These are phyloP conservation scores for Macrolepiota fuliginosa DNA, from an alignment of 768 basidiomycete genomes.

Conservation along the genomic window DNA sequence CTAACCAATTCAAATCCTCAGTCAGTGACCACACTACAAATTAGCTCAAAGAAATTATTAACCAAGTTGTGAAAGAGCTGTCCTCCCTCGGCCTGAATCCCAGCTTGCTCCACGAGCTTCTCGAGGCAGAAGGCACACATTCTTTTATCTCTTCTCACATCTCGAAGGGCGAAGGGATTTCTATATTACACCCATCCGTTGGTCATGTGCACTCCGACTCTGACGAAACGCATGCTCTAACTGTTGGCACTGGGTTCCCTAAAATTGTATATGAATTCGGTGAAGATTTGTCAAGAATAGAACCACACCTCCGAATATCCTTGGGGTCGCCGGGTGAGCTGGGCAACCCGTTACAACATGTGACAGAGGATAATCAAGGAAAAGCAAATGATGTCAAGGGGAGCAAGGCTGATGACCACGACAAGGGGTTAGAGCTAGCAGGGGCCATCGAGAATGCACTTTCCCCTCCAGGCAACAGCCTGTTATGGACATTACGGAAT, in stretches of 20 bases:
- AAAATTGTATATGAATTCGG: slow-evolving; percentile 58
- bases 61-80: slow-evolving; percentile 77
- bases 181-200: neutral
- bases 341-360: slow-evolving; percentile 2
- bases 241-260: slow-evolving; percentile 7
- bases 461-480: slow-evolving; percentile 4
- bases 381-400: neutral
- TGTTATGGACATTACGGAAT: slow-evolving; percentile 21
- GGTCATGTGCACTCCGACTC: neutral
- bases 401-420: neutral
- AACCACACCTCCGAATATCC: slow-evolving; percentile 58
- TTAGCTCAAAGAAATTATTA: slow-evolving; percentile 90
- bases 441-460: slow-evolving; percentile 1
- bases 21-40: neutral
- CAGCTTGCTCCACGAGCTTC: slow-evolving; percentile 41
- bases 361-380: slow-evolving; percentile 9
- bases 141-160: neutral
- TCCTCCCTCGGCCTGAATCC: slow-evolving; percentile 62
- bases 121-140: slow-evolving; percentile 19
- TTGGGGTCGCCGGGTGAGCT: slow-evolving; percentile 26
- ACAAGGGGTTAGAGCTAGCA: slow-evolving; percentile 3
- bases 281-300: slow-evolving; percentile 42
- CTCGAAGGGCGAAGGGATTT: neutral
- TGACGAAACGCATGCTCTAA: neutral
- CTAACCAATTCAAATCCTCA: neutral